Base-by-base conservation (phyloP, 1,284 basidiomycete species). In the Naganishia albida region DNA sequence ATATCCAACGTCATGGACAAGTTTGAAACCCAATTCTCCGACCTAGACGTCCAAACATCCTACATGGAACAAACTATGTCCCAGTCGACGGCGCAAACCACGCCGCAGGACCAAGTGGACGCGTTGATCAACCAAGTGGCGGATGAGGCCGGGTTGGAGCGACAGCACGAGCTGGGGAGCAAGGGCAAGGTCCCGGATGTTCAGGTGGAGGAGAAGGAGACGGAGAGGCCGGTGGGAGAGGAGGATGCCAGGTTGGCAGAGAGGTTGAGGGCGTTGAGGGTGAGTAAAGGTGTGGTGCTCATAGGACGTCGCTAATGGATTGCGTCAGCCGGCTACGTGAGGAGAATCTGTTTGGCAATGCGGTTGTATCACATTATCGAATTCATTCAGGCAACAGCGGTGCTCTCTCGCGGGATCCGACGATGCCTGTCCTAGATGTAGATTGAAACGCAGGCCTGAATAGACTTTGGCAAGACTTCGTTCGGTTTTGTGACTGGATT, bases 1-100 rank as follows among this genome's bases (percentile, higher is more conserved):
- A 99, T 99, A 78, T 95, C 96, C 13, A 80, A 92, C 68, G 93
- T 99, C 18, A 99, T 99, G 96, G 96, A 99, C 81, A 98, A 95
- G 81, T 99, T 99, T 78, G 96, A 99, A 79, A 76, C 87, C 2
- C 95, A 99, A 74, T 98, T 99, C 81, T 85, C 91, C 66, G 96
- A 99, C 79, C 85, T 99, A 44, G 96, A 99, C 75, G 96, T 98
- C 4, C 96, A 99, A 79, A 96, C 96, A 3, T 90, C 89, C 3
- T 95, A 95, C 80, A 96, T 99, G 93, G 96, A 99, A 76, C 91
- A 93, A 66, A 89, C 93, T 28, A 97, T 99, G 87, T 88, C 88
- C 23, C 87, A 89, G 64, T 93, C 94, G 15, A 96, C 93, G 1
- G 96, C 94, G 18, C 85, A 91, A 49, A 88, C 91, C 8, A 96